Evolutionary conservation across 352 stramenopile genomes (phyloP).

Genomic region (Stramenopiles sp.): DNA sequence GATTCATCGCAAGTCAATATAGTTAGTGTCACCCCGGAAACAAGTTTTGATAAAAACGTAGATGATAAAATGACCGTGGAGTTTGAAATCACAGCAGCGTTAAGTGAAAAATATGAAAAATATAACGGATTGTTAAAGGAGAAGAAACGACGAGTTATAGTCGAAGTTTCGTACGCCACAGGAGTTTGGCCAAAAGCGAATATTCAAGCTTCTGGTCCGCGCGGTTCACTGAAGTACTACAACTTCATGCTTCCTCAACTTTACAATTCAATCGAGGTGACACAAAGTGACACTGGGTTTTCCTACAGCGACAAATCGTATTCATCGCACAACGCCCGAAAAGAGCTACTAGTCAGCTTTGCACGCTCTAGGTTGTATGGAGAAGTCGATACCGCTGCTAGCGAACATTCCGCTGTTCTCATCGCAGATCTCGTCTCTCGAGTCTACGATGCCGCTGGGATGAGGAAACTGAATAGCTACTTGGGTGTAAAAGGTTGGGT

Average conservation of each 20-base stretch:
- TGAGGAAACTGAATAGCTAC: background rate
- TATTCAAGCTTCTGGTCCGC: background rate
- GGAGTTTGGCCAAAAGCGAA: background rate
- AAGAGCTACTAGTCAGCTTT: background rate
- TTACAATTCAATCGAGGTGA: background rate
- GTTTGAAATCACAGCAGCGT: background rate
- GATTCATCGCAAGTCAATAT: background rate
- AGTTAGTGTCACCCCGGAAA: background rate
- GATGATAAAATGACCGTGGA: background rate
- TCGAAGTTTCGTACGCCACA: background rate
- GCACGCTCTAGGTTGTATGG: background rate
- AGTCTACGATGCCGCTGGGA: background rate
- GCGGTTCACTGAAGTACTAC: background rate
- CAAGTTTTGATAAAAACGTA: background rate
- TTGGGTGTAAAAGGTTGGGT: background rate
- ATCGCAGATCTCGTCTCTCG: background rate
- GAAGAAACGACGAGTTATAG: background rate
- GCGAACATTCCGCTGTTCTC: background rate
- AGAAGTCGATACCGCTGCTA: background rate
- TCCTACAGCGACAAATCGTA: background rate
- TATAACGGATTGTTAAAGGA: background rate
- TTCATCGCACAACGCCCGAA: background rate
- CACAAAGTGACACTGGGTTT: background rate
- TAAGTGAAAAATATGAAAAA: too few relatives aligned
- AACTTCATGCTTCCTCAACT: background rate